phyloP scores from a whole-genome alignment of 2,329 filamentous ascomycete species.

The Helicocarpus griseus region DNA sequence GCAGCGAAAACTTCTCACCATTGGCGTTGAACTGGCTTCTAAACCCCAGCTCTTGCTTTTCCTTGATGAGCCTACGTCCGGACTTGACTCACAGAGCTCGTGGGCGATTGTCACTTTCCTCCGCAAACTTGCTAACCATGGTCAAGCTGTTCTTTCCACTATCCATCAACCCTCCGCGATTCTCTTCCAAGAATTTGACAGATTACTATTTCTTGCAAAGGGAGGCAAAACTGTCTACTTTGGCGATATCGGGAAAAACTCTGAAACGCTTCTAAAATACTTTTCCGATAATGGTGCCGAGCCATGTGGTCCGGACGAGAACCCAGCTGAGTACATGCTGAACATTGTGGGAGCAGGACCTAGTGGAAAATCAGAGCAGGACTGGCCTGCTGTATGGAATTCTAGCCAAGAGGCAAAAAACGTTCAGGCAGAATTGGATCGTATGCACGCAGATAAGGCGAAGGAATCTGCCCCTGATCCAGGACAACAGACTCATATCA shows the following conservation, averaged over 20 bases:
- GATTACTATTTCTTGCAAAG: slow-evolving; percentile 51
- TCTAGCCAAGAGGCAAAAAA: slow-evolving; percentile 44
- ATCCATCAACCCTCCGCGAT: slow-evolving; percentile 90
- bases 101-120: slow-evolving; percentile 81
- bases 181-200: slow-evolving; percentile 73
- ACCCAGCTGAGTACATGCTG: slow-evolving; percentile 67
- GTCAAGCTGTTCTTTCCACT: slow-evolving; percentile 82
- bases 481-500: slow-evolving; percentile 30
- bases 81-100: slow-evolving; percentile 80
- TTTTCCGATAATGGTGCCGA: slow-evolving; percentile 55
- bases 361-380: slow-evolving; percentile 53
- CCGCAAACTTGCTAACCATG: slow-evolving; percentile 74
- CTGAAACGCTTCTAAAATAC: slow-evolving; percentile 47
- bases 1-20: slow-evolving; percentile 65
- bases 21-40: slow-evolving; percentile 85
- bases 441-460: slow-evolving; percentile 42
- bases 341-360: slow-evolving; percentile 48
- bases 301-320: slow-evolving; percentile 49
- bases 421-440: slow-evolving; percentile 49
- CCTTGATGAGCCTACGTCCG: slow-evolving; percentile 85
- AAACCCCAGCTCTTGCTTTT: slow-evolving; percentile 81
- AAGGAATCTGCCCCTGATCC: slow-evolving; percentile 23
- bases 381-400: slow-evolving; percentile 56
- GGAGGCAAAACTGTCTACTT: slow-evolving; percentile 60
- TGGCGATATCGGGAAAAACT: slow-evolving; percentile 53